These are phyloP conservation scores for Puccinellia tenuiflora DNA, from an alignment of 176 grass and related monocot species.

Conservation along the genomic window DNA sequence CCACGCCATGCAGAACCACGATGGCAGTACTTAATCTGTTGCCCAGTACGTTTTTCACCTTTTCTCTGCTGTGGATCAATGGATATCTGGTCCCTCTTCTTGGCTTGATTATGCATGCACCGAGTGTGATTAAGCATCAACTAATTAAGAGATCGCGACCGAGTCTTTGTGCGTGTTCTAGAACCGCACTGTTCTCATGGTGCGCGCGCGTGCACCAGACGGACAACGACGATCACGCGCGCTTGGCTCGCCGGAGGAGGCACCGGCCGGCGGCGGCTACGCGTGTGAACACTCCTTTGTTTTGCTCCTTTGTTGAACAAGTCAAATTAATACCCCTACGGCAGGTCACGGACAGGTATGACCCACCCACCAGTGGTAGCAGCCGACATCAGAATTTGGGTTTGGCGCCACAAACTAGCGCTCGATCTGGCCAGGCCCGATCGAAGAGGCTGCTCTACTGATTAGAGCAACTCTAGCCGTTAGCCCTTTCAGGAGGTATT, in stretches of 20 bases:
- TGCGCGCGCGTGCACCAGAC: constrained; percentile 41
- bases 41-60: constrained; percentile 5
- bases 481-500: too few relatives aligned
- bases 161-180: constrained; percentile 28
- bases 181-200: constrained; percentile 43
- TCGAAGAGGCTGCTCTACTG: too few relatives aligned
- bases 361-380: not conserved
- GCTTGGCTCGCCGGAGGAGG: constrained; percentile 20
- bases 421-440: too few relatives aligned
- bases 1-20: constrained; percentile 33
- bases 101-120: constrained; percentile 10
- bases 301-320: constrained; percentile 20
- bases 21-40: constrained; percentile 18
- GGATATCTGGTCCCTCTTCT: constrained; percentile 24
- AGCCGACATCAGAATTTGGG: too few relatives aligned
- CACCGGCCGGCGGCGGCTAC: not conserved
- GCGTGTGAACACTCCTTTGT: constrained; percentile 2
- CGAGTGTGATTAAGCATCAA: constrained; percentile 33
- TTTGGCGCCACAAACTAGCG: too few relatives aligned
- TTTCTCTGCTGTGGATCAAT: not conserved
- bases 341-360: not conserved
- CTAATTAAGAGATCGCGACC: not conserved
- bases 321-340: not conserved
- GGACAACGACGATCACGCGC: constrained; percentile 40
- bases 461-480: too few relatives aligned